A percentile compares a stretch with the other conserved stretches of the same genome.
Evolutionary conservation across 345 rosid species (phyloP).

Genomic region (Rhodamnia argentea): DNA sequence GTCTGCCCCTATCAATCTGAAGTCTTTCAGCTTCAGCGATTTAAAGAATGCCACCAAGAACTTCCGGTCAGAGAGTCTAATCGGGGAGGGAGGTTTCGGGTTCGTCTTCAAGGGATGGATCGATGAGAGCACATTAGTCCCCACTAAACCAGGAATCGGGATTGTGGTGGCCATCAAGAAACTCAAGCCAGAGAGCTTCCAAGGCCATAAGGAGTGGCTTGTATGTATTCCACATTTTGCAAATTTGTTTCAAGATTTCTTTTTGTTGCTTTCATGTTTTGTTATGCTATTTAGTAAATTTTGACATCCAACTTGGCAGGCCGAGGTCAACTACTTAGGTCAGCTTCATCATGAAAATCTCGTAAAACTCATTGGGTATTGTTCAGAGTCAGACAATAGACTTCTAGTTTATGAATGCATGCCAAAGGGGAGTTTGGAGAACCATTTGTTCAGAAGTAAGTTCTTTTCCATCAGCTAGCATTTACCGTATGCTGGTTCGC

Average conservation of each 20-base stretch:
- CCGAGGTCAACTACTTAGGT: slow-evolving; percentile 78
- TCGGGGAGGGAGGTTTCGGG: slow-evolving; percentile 71
- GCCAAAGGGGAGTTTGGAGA: slow-evolving; percentile 87
- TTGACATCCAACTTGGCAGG: slow-evolving; percentile 21
- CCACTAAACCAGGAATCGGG: slow-evolving; percentile 47
- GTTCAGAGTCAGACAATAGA: slow-evolving; percentile 51
- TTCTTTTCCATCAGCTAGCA: not conserved
- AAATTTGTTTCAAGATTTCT: not conserved
- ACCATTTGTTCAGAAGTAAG: slow-evolving; percentile 82
- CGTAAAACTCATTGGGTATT: slow-evolving; percentile 78
- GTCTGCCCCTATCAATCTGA: slow-evolving; percentile 23
- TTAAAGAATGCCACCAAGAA: slow-evolving; percentile 48
- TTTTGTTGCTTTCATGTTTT: not conserved
- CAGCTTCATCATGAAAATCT: slow-evolving; percentile 69
- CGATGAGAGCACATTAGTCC: slow-evolving; percentile 38
- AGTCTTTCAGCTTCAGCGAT: slow-evolving; percentile 42
- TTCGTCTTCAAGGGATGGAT: slow-evolving; percentile 66
- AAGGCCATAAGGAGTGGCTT: slow-evolving; percentile 79
- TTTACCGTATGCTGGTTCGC: not conserved
- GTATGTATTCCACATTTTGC: slow-evolving; percentile 17
- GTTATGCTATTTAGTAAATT: not conserved
- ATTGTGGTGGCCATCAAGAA: slow-evolving; percentile 52
- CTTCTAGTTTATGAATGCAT: slow-evolving; percentile 79
- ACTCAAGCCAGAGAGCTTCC: slow-evolving; percentile 54
- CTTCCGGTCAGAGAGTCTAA: slow-evolving; percentile 41